Conservation (phyloP, 441 rosid genomes). For the Gossypium davidsonii region DNA sequence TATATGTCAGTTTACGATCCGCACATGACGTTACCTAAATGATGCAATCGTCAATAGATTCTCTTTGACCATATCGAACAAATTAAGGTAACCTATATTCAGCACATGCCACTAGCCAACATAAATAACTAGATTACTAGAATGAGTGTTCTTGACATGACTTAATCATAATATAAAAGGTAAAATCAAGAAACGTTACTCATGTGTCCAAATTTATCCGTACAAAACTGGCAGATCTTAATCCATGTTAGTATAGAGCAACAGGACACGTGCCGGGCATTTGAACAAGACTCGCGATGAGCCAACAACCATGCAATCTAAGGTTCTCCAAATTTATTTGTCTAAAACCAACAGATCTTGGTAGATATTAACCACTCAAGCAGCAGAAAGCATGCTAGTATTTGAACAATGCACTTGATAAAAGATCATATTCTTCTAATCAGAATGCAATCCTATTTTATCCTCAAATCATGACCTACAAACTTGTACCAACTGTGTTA, state of each 20-base stretch:
- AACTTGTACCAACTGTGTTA: background rate
- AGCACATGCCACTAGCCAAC: background rate
- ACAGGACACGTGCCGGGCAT: background rate
- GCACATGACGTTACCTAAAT: constrained; percentile 1
- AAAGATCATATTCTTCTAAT: background rate
- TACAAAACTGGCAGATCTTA: constrained; percentile 3
- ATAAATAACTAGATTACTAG: background rate
- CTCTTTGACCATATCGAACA: background rate
- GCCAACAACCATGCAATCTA: background rate
- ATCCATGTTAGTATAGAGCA: background rate
- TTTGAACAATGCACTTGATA: background rate
- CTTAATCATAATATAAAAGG: background rate
- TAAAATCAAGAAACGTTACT: background rate
- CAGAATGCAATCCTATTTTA: background rate
- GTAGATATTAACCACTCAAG: background rate
- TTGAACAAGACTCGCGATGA: background rate
- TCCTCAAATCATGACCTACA: constrained; percentile 6
- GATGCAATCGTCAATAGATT: background rate
- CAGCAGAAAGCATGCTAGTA: background rate
- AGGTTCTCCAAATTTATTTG: background rate
- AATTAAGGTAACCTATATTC: constrained; percentile 5
- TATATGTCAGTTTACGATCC: background rate
- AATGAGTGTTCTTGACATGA: background rate
- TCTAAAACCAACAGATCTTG: background rate
- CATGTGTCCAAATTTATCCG: background rate